Conservation (phyloP, 805 yeast genomes). For the Yarrowia bubula region DNA sequence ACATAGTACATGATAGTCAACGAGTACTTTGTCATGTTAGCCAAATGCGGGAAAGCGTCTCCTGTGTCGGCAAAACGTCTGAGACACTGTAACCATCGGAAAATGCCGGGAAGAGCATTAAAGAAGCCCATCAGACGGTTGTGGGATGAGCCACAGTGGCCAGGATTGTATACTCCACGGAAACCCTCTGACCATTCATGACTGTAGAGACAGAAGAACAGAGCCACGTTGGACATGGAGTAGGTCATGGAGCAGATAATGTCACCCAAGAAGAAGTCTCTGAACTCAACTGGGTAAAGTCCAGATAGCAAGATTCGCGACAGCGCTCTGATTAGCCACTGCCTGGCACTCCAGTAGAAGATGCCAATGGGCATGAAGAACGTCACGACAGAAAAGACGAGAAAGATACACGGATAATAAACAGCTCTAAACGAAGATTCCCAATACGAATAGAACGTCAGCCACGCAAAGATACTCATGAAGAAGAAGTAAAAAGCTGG, state of each 20-base stretch:
- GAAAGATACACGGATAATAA: conserved; percentile 77
- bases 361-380: conserved; percentile 62
- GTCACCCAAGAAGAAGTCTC: conserved; percentile 92
- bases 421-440: conserved; percentile 57
- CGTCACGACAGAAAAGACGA: conserved; percentile 51
- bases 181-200: conserved; percentile 58
- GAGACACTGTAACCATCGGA: conserved; percentile 88
- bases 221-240: conserved; percentile 77
- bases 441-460: conserved; percentile 72
- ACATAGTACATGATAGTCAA: conserved; percentile 67
- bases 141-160: conserved; percentile 41
- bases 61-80: conserved; percentile 92
- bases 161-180: conserved; percentile 30
- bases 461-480: conserved; percentile 65
- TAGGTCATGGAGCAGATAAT: conserved; percentile 85
- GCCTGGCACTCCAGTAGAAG: conserved; percentile 60
- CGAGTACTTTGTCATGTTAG: conserved; percentile 77
- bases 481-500: conserved; percentile 60
- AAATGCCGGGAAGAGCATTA: conserved; percentile 77
- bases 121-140: conserved; percentile 82
- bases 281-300: conserved; percentile 88
- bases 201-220: conserved; percentile 80
- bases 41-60: conserved; percentile 94
- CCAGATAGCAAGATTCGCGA: conserved; percentile 80
- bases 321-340: conserved; percentile 70